Evolutionary conservation across 805 yeast genomes (phyloP).

Genomic region (Nakazawaea ambrosiae): DNA sequence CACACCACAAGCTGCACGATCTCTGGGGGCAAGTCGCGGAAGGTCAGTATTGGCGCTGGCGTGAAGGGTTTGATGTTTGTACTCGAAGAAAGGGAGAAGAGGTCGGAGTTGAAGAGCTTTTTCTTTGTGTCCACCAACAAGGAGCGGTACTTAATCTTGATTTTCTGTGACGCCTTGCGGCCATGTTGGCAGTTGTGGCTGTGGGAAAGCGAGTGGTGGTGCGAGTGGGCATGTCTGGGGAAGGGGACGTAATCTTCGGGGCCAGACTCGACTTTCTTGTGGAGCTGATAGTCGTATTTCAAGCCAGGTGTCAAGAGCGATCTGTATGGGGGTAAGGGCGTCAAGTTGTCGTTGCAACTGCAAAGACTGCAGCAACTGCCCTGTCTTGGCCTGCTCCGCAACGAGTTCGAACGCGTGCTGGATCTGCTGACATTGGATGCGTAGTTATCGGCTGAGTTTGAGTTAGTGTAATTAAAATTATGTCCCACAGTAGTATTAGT

Average conservation of each 20-base stretch:
- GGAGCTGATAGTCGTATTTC: conserved; percentile 39
- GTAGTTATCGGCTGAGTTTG: too few relatives aligned
- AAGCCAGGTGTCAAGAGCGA: conserved; percentile 42
- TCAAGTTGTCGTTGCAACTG: too few relatives aligned
- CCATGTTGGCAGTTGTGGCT: neutral
- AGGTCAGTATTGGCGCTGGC: conserved; percentile 13
- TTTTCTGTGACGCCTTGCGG: conserved; percentile 4
- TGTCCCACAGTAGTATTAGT: too few relatives aligned
- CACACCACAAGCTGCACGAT: conserved; percentile 30
- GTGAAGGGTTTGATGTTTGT: neutral
- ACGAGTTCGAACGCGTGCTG: too few relatives aligned
- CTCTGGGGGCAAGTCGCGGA: conserved; percentile 35
- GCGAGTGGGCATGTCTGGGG: conserved; percentile 9
- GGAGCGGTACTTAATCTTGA: conserved; percentile 43
- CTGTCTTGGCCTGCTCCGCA: too few relatives aligned
- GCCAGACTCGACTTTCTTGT: conserved; percentile 14
- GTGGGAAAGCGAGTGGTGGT: conserved; percentile 5
- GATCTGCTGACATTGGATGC: too few relatives aligned
- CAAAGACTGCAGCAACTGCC: too few relatives aligned
- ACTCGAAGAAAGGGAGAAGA: conserved; percentile 28
- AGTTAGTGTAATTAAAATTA: too few relatives aligned
- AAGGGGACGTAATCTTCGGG: neutral
- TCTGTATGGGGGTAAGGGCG: conserved; percentile 40
- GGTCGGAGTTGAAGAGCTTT: conserved; percentile 31
- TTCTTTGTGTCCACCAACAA: conserved; percentile 28